Conservation (phyloP, 768 basidiomycete genomes). For the Boletus insuetus region DNA sequence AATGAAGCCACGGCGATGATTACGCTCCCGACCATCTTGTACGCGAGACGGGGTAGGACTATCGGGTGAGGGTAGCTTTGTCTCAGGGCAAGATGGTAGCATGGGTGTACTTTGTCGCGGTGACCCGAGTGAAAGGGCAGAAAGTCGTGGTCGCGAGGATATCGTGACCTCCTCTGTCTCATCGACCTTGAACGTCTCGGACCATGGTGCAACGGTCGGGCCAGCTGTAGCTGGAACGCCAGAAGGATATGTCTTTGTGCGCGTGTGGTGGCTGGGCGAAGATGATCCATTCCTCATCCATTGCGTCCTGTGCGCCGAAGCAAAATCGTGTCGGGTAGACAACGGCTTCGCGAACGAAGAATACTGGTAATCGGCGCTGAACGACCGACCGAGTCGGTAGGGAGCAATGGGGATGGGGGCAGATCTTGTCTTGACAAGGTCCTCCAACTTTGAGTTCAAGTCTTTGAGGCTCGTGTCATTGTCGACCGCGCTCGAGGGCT, state of each 20-base stretch:
- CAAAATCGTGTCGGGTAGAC: constrained; percentile 58
- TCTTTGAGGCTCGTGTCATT: constrained; percentile 51
- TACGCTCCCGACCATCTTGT: constrained; percentile 31
- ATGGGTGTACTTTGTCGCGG: constrained; percentile 15
- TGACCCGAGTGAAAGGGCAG: constrained; percentile 24
- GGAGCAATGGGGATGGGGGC: constrained; percentile 12
- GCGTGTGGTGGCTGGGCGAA: constrained; percentile 24
- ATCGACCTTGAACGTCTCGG: constrained; percentile 4
- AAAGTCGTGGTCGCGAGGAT: not conserved
- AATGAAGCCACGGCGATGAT: constrained; percentile 60
- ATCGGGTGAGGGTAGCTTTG: not conserved
- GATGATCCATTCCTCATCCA: constrained; percentile 7
- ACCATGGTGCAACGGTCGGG: constrained; percentile 41
- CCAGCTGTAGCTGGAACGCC: constrained; percentile 36
- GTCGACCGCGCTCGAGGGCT: constrained; percentile 32
- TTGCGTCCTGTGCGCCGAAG: constrained; percentile 46
- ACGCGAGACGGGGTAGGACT: constrained; percentile 11
- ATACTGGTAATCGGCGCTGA: constrained; percentile 26
- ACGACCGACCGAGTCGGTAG: constrained; percentile 22
- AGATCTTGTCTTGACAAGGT: constrained; percentile 45
- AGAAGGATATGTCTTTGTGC: constrained; percentile 51
- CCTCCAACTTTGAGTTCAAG: constrained; percentile 64
- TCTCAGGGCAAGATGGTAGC: constrained; percentile 8
- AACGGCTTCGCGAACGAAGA: constrained; percentile 37
- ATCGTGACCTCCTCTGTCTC: not conserved